These are phyloP conservation scores for Fragaria iinumae DNA, from an alignment of 306 rosid species.

Conservation along the genomic window DNA sequence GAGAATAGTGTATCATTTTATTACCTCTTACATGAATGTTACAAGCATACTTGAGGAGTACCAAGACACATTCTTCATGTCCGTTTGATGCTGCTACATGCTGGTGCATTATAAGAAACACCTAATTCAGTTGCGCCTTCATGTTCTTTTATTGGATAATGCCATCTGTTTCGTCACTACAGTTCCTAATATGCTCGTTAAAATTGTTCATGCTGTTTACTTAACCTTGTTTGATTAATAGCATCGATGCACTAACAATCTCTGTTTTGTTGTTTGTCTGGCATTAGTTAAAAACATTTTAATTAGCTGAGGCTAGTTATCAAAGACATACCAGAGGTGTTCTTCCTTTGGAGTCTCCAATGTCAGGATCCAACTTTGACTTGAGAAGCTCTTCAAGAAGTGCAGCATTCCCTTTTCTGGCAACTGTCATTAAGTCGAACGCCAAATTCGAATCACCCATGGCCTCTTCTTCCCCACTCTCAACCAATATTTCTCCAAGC, in stretches of 20 bases:
- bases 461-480: slow-evolving; percentile 49
- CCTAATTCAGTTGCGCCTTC: background rate
- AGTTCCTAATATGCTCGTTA: background rate
- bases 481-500: slow-evolving; percentile 41
- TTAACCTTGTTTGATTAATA: background rate
- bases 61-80: slow-evolving; percentile 67
- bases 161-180: background rate
- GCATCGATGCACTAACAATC: background rate
- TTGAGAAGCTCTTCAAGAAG: slow-evolving; percentile 79
- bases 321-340: slow-evolving; percentile 61
- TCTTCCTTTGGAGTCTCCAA: slow-evolving; percentile 68
- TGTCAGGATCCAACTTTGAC: slow-evolving; percentile 73
- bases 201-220: background rate
- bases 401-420: slow-evolving; percentile 62
- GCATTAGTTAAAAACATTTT: background rate
- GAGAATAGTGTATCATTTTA: background rate
- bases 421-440: slow-evolving; percentile 50
- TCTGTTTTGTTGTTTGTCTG: too few relatives aligned
- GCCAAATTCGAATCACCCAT: slow-evolving; percentile 40
- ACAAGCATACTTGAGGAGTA: slow-evolving; percentile 62
- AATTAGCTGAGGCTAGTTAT: background rate
- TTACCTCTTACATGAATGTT: slow-evolving; percentile 60
- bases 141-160: background rate
- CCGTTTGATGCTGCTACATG: slow-evolving; percentile 81
- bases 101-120: slow-evolving; percentile 34